Evolutionary conservation across 306 rosid genomes (phyloP), one percentile per base, ranked within the genome.

Genomic region (Carpinus fangiana): DNA sequence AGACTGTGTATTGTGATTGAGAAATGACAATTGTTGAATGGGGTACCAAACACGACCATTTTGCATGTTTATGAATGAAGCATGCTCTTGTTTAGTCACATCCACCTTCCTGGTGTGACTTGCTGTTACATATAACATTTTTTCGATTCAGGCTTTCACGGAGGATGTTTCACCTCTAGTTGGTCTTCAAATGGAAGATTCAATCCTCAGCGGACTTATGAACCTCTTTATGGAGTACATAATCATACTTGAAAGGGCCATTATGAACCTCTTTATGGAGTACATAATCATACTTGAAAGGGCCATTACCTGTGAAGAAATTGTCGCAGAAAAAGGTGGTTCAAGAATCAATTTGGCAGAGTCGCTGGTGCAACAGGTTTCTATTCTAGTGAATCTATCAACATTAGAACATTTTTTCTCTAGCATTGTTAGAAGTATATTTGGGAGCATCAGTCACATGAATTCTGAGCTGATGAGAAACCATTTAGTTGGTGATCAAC

Each of bases 381-480:
- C 97, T 43, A 34, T 93, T 80, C 81, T 93, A 86, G 91, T 87
- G 82, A 93, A 89, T 79, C 34, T 86, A 38, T 88, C 92, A 81
- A 80, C 91, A 4, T 13, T 89, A 18, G 76, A 73, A 73, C 83
- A 82, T 48, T 76, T 86, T 75, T 82, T 89, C 53, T 78, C 84
- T 48, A 77, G 41, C 78, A 79, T 83, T 77, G 79, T 84, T 34
- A 64, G 79, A 72, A 66, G 72, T 73, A 79, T 89, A 67, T 80
- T 83, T 43, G 81, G 76, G 61, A 78, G 62, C 73, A 47, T 20
- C 12, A 68, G 18, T 71, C 78, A 50, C n/a, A 59, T 26, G 36
- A 81, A 81, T 64, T 76, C 84, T 16, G 80, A 83, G 41, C 69
- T 34, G 53, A 46, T 20, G 21, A 81, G 80, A 62, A 81, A 67